Evolutionary conservation across 257 asterid species (phyloP), one percentile per base, ranked within the genome.

Genomic region (Solanum habrochaites): DNA sequence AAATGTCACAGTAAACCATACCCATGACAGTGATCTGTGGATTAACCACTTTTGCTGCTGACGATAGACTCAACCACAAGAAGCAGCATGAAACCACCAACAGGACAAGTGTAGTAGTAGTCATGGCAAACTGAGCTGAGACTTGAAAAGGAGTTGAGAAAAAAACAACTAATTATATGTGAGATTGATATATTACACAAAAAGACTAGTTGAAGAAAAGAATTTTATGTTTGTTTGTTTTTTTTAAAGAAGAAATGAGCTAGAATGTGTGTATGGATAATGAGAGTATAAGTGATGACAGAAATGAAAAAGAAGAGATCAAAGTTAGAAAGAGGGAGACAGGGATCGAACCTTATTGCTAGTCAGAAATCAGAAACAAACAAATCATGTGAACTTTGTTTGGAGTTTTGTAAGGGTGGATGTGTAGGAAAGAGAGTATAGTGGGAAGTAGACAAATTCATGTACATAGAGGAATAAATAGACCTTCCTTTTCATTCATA

Each of bases 1-100:
- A 96, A 92, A 91, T 92, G 87, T 96, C 99, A 73, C 99, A 96
- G 82, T 95, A 96, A 62, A 96, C 99, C 93, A 95, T 92, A n/a
- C 99, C 99, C 98, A 96, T 94, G 58, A 96, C 99, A 43, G 96
- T 94, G 89, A 96, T 94, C 86, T 92, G 96, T 37, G 98, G 91
- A 86, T 90, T 88, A 47, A 88, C 77, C 60, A 86, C 14, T 83
- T 86, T 92, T 35, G 91, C 88, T 75, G 96, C 90, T 90, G 83
- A 85, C 84, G 87, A 82, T 12, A 88, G 88, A 86, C 85, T 86
- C 72, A 93, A 85, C 90, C 89, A 85, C 78, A 86, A 86, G 7
- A 88, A 90, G 80, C 92, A 85, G 90, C 89, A 86, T 67, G 88
- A 85, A 58, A 92, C 81, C 47, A 89, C 71, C 64, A 86, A 45